Evolutionary conservation across 2,329 filamentous ascomycete genomes (phyloP).

Genomic region (Calonectria naviculata): DNA sequence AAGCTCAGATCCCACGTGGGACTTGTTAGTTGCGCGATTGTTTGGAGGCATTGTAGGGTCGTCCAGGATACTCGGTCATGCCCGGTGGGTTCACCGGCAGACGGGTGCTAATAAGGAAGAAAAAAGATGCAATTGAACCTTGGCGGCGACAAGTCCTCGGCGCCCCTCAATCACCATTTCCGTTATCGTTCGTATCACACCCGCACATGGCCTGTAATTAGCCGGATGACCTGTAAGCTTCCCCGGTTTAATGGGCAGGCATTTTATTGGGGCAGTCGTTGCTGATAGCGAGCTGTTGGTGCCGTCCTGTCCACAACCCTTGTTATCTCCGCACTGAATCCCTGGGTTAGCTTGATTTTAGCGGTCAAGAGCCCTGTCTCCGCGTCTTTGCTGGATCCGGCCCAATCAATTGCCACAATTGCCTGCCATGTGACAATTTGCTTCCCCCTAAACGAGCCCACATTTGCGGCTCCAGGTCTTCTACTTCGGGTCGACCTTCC

Average conservation of each 20-base stretch:
- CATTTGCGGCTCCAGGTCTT: not conserved
- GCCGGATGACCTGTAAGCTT: not conserved
- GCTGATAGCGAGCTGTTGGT: not conserved
- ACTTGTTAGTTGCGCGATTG: not conserved
- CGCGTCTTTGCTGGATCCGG: not conserved
- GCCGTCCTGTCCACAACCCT: not conserved
- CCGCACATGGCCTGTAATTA: not conserved
- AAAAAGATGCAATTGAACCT: not conserved
- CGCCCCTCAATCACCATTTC: not conserved
- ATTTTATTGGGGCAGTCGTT: not conserved
- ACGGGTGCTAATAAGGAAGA: not conserved
- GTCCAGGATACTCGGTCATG: not conserved
- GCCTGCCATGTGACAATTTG: not conserved
- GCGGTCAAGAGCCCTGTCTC: not conserved
- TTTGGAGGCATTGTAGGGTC: constrained; percentile 6
- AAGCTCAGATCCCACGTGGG: not conserved
- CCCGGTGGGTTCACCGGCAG: not conserved
- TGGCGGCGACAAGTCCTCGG: not conserved
- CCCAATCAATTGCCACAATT: not conserved
- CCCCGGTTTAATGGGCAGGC: not conserved
- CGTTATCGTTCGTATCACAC: not conserved
- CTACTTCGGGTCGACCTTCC: not conserved
- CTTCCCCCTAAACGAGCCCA: not conserved
- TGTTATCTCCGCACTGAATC: not conserved
- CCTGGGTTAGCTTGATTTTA: not conserved